Conservation (phyloP, 176 grass and related monocot genomes). For the Cenchrus fungigraminus region DNA sequence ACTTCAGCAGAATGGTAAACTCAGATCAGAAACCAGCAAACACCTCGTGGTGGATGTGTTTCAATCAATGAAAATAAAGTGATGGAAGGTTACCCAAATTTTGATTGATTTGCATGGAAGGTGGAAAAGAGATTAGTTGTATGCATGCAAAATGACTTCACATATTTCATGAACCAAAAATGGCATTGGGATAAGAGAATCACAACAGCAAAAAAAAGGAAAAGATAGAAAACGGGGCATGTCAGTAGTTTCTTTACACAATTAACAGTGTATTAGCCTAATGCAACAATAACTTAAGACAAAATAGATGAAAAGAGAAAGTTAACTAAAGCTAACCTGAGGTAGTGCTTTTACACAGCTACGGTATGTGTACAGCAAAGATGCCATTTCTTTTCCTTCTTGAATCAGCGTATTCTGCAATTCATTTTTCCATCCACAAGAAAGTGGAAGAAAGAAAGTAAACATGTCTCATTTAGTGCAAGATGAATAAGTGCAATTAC, state of each 20-base stretch:
- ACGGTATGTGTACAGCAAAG: conserved; percentile 96
- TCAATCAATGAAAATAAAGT: conserved; percentile 24
- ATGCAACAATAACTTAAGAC: neutral
- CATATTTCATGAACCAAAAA: conserved; percentile 32
- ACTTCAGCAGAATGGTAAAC: conserved; percentile 5
- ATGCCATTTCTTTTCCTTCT: conserved; percentile 98
- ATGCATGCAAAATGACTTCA: conserved; percentile 21
- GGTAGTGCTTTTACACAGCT: conserved; percentile 99
- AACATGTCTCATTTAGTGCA: conserved; percentile 22
- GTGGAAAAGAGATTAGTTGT: conserved; percentile 17
- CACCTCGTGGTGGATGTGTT: neutral
- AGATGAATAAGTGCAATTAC: conserved; percentile 24
- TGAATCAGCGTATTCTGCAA: conserved; percentile 85
- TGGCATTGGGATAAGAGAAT: conserved; percentile 20
- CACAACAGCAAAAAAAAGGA: neutral
- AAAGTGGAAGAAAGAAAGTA: conserved; percentile 14
- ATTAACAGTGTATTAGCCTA: conserved; percentile 11
- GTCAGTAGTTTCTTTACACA: conserved; percentile 17
- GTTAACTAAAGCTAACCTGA: conserved; percentile 72
- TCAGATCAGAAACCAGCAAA: conserved; percentile 18
- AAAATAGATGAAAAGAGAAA: conserved; percentile 37
- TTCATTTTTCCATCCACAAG: conserved; percentile 45
- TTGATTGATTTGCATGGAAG: conserved; percentile 15
- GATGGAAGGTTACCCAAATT: conserved; percentile 8
- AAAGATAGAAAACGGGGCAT: conserved; percentile 15